Evolutionary conservation across 192 early-diverging fungal genomes (phyloP).

Genomic region (Funneliformis geosporum): DNA sequence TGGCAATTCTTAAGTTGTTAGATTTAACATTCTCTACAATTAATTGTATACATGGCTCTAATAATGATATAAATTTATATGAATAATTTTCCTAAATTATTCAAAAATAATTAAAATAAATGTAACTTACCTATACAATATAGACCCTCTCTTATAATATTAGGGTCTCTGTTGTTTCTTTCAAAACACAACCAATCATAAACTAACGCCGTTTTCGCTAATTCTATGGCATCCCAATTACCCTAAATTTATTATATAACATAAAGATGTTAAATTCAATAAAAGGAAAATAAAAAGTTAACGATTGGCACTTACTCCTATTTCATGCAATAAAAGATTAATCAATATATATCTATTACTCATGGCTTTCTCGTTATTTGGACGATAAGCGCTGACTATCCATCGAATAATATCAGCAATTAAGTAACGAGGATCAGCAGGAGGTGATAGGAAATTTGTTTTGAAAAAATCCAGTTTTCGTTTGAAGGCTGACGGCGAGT

Average conservation of each 20-base stretch:
- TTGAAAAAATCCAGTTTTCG: not conserved
- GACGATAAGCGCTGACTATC: not conserved
- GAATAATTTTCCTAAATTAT: not conserved
- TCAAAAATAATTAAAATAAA: not conserved
- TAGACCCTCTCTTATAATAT: not conserved
- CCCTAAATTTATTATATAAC: not conserved
- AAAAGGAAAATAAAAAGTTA: not conserved
- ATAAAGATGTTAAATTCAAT: not conserved
- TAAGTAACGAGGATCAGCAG: not conserved
- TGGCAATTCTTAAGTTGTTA: not conserved
- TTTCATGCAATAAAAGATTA: not conserved
- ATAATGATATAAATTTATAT: not conserved
- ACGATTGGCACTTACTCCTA: not conserved
- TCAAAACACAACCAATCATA: conserved; percentile 19
- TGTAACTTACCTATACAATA: conserved; percentile 5
- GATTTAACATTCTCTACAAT: not conserved
- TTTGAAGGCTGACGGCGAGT: not conserved
- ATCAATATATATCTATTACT: conserved; percentile 4
- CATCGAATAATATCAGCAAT: conserved; percentile 15
- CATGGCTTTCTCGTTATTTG: not conserved
- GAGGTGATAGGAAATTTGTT: not conserved
- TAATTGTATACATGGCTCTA: conserved; percentile 3
- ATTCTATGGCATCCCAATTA: not conserved
- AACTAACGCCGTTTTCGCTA: not conserved
- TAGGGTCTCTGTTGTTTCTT: not conserved